Evolutionary conservation across 805 yeast species (phyloP).

Genomic region (Wickerhamomyces rabaulensis): DNA sequence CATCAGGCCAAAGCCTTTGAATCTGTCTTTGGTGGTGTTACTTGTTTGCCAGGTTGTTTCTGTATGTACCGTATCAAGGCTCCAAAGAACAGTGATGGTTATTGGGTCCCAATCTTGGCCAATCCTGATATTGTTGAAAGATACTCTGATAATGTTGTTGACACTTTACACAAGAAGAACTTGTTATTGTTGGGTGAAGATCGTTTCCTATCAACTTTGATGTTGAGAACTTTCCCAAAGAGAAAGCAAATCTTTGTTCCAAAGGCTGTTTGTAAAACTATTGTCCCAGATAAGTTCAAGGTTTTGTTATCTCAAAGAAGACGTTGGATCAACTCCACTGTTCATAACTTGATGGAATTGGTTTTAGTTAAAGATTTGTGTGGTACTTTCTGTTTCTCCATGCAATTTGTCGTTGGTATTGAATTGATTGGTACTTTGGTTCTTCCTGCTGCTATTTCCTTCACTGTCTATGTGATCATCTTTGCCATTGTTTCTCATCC

Average conservation of each 20-base stretch:
- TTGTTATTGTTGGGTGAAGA: slow-evolving; percentile 86
- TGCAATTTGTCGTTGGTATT: slow-evolving; percentile 85
- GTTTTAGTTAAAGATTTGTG: slow-evolving; percentile 81
- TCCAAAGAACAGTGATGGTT: slow-evolving; percentile 73
- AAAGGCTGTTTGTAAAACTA: slow-evolving; percentile 87
- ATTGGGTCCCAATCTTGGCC: slow-evolving; percentile 91
- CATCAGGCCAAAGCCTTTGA: slow-evolving; percentile 94
- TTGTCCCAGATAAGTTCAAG: slow-evolving; percentile 78
- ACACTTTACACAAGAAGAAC: slow-evolving; percentile 82
- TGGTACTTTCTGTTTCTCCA: slow-evolving; percentile 91
- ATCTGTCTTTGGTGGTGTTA: slow-evolving; percentile 91
- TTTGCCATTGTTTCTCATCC: slow-evolving; percentile 67
- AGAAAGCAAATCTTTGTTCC: slow-evolving; percentile 84
- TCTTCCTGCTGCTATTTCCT: slow-evolving; percentile 80
- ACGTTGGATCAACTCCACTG: slow-evolving; percentile 95
- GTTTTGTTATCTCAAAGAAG: slow-evolving; percentile 88
- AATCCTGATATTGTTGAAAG: slow-evolving; percentile 92
- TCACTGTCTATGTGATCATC: slow-evolving; percentile 75
- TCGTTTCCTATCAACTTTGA: slow-evolving; percentile 75
- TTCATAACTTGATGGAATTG: slow-evolving; percentile 86
- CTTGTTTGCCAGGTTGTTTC: slow-evolving; percentile 95
- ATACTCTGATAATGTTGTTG: slow-evolving; percentile 80
- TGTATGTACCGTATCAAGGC: slow-evolving; percentile 87
- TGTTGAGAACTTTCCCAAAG: slow-evolving; percentile 86
- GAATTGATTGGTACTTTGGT: slow-evolving; percentile 86